Conservation (phyloP, 306 rosid genomes). For the Quercus variabilis region DNA sequence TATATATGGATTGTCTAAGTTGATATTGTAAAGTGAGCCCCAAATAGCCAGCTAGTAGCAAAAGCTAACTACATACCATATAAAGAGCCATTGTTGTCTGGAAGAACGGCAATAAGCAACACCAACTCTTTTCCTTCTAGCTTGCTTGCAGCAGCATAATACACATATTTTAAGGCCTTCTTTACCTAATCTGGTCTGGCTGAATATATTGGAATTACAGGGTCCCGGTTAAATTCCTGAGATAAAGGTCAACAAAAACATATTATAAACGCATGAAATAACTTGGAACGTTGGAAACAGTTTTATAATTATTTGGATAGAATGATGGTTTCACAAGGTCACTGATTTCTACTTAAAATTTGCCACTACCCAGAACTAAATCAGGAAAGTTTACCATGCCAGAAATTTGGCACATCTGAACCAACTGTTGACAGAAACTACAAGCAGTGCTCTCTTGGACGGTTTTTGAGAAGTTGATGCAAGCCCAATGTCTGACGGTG, state of each 20-base stretch:
- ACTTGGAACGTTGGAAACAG: background rate
- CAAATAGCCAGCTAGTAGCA: too few relatives aligned
- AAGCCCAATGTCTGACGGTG: slow-evolving; percentile 45
- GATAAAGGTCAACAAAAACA: background rate
- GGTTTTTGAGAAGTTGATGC: slow-evolving; percentile 50
- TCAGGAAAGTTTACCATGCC: slow-evolving; percentile 46
- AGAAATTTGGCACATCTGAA: slow-evolving; percentile 57
- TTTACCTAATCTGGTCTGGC: too few relatives aligned
- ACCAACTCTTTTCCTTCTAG: too few relatives aligned
- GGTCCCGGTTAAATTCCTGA: slow-evolving; percentile 41
- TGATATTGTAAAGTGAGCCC: too few relatives aligned
- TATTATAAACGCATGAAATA: background rate
- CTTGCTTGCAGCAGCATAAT: too few relatives aligned
- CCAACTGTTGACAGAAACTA: slow-evolving; percentile 52
- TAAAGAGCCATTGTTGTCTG: too few relatives aligned
- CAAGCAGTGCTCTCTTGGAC: slow-evolving; percentile 48
- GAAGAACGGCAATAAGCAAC: too few relatives aligned
- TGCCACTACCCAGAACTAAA: background rate
- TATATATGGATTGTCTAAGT: too few relatives aligned
- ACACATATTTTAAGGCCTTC: too few relatives aligned
- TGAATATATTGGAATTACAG: slow-evolving; percentile 28
- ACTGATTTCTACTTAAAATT: background rate
- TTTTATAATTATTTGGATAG: background rate
- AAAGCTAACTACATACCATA: too few relatives aligned
- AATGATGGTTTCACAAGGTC: background rate